A percentile compares a stretch with the other conserved stretches of the same genome.
These are phyloP conservation scores for Lactarius evosmus DNA, from an alignment of 768 basidiomycete species.

Conservation along the genomic window DNA sequence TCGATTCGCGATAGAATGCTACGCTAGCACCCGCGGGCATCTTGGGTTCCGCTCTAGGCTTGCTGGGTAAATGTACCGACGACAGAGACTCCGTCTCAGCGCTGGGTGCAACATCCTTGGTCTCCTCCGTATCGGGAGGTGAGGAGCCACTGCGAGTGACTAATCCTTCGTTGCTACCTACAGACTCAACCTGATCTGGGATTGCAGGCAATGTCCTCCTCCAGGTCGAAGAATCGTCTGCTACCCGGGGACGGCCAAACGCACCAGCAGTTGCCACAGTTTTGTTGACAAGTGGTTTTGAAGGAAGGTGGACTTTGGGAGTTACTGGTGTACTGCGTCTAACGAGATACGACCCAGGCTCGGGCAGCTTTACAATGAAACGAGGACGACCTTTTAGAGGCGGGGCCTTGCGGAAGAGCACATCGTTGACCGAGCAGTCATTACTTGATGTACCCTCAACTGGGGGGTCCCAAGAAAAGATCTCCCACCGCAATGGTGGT, in stretches of 20 bases:
- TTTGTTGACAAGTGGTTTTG: slow-evolving; percentile 26
- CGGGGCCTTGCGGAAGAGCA: slow-evolving; percentile 53
- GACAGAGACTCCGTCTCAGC: slow-evolving; percentile 38
- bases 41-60: slow-evolving; percentile 58
- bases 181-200: slow-evolving; percentile 24
- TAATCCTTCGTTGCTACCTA: slow-evolving; percentile 35
- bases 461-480: slow-evolving; percentile 69
- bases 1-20: slow-evolving; percentile 67
- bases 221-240: slow-evolving; percentile 41
- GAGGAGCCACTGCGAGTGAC: slow-evolving; percentile 66
- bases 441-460: slow-evolving; percentile 58
- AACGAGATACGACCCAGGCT: slow-evolving; percentile 18
- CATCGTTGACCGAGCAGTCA: slow-evolving; percentile 61
- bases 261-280: slow-evolving; percentile 22
- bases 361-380: slow-evolving; percentile 41
- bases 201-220: slow-evolving; percentile 35
- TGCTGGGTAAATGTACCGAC: slow-evolving; percentile 31
- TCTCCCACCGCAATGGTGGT: slow-evolving; percentile 52
- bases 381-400: slow-evolving; percentile 35
- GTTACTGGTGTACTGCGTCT: slow-evolving; percentile 18
- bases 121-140: slow-evolving; percentile 49
- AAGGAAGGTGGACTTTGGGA: slow-evolving; percentile 43
- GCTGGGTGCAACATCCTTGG: slow-evolving; percentile 33
- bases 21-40: slow-evolving; percentile 70
- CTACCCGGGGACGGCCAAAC: slow-evolving; percentile 36